Conservation (phyloP, 192 early-diverging fungal species). For the Phlyctochytrium bullatum region DNA sequence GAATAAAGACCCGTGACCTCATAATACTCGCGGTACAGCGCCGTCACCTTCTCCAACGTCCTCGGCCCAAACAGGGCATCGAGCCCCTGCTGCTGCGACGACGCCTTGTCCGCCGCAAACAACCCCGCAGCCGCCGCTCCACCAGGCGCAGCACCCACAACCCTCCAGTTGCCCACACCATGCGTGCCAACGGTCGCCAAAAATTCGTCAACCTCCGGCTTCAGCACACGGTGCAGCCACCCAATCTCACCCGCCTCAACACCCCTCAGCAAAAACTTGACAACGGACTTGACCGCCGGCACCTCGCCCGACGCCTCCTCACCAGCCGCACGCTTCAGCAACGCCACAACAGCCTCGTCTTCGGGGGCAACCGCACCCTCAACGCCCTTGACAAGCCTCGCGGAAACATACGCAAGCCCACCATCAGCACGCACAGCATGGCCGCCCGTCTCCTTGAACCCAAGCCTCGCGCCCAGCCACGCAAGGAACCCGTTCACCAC, state of each 20-base stretch:
- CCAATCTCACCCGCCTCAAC: slow-evolving; percentile 6
- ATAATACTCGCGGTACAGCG: slow-evolving; percentile 25
- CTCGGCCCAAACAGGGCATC: slow-evolving; percentile 16
- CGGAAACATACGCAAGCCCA: neutral
- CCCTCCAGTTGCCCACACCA: neutral
- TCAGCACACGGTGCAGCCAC: slow-evolving; percentile 10
- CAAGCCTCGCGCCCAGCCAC: slow-evolving; percentile 17
- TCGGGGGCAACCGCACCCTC: neutral
- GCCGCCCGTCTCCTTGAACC: neutral
- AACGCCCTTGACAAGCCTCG: neutral
- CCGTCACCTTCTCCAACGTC: slow-evolving; percentile 15
- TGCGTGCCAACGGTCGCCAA: neutral
- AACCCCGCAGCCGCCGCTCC: neutral
- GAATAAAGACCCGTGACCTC: slow-evolving; percentile 5
- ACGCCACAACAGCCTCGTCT: neutral
- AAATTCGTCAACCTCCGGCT: slow-evolving; percentile 17
- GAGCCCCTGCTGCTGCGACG: slow-evolving; percentile 7
- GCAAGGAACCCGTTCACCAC: slow-evolving; percentile 28
- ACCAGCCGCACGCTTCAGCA: neutral
- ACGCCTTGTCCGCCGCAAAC: slow-evolving; percentile 3
- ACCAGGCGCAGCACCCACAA: neutral
- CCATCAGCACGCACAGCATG: neutral
- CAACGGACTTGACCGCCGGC: neutral
- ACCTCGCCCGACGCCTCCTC: neutral
- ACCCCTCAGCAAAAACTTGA: slow-evolving; percentile 1